A percentile compares a stretch with the other conserved stretches of the same genome.
phyloP scores from a whole-genome alignment of 108 stramenopile genomes.

The Cyclotella baltica region DNA sequence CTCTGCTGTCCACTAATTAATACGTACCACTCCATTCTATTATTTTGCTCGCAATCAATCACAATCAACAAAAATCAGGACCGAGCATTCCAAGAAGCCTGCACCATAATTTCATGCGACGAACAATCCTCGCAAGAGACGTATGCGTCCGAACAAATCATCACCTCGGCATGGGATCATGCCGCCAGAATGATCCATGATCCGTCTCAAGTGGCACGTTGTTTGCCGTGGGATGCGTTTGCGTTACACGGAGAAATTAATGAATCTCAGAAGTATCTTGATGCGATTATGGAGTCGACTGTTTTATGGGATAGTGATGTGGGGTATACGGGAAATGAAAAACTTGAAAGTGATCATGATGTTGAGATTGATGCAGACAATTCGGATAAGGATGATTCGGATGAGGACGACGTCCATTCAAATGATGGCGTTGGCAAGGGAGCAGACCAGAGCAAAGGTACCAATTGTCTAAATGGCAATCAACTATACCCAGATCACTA shows the following conservation, averaged over 20 bases:
- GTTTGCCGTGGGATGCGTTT: slow-evolving; percentile 3
- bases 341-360: not conserved
- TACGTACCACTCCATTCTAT: not conserved
- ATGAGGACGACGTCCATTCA: not conserved
- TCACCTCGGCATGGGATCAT: slow-evolving; percentile 7
- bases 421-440: not conserved
- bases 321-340: not conserved
- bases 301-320: slow-evolving; percentile 8
- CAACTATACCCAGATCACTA: slow-evolving; percentile 13
- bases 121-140: not conserved
- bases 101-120: not conserved
- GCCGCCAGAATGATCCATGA: not conserved
- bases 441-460: not conserved
- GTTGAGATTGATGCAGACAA: not conserved
- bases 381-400: not conserved
- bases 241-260: not conserved
- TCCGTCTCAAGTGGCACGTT: not conserved
- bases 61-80: not conserved
- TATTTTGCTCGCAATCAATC: not conserved
- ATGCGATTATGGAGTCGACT: not conserved
- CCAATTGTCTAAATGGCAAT: not conserved
- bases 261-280: not conserved
- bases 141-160: not conserved
- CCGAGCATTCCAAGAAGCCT: slow-evolving; percentile 1
- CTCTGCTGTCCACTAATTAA: not conserved